Conservation (phyloP, 805 yeast genomes). For the Jamesozyma gamospora region DNA sequence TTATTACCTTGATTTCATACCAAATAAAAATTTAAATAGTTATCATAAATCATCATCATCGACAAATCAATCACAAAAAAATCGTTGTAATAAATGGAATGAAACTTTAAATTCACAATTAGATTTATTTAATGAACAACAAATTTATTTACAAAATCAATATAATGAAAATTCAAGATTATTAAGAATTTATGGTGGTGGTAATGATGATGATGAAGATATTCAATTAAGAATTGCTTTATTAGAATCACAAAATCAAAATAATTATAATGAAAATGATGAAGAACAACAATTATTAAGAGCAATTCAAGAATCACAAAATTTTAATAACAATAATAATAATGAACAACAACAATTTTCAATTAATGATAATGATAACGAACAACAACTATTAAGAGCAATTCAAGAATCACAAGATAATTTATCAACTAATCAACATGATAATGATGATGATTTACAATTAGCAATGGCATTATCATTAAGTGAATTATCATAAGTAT, state of each 20-base stretch:
- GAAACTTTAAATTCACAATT: conserved; percentile 20
- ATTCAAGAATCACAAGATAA: conserved; percentile 10
- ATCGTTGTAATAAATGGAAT: conserved; percentile 23
- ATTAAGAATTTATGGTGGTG: conserved; percentile 21
- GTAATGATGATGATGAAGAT: conserved; percentile 28
- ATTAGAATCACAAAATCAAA: conserved; percentile 22
- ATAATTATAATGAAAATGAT: conserved; percentile 2
- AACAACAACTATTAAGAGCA: conserved; percentile 14
- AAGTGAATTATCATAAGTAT: conserved; percentile 21
- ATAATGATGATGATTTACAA: conserved; percentile 23
- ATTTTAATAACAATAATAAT: neutral
- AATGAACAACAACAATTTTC: neutral
- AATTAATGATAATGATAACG: conserved; percentile 6
- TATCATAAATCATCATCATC: neutral
- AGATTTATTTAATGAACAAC: conserved; percentile 24
- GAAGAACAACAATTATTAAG: conserved; percentile 13
- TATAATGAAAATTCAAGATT: conserved; percentile 13
- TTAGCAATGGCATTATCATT: conserved; percentile 28
- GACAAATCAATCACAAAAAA: conserved; percentile 1
- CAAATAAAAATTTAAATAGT: conserved; percentile 3
- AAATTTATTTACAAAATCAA: conserved; percentile 9
- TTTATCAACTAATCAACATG: neutral
- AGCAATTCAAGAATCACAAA: conserved; percentile 17
- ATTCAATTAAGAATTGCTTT: conserved; percentile 26
- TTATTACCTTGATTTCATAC: conserved; percentile 22